Base-by-base conservation (phyloP, 768 basidiomycete species). In the Boletales sp. region DNA sequence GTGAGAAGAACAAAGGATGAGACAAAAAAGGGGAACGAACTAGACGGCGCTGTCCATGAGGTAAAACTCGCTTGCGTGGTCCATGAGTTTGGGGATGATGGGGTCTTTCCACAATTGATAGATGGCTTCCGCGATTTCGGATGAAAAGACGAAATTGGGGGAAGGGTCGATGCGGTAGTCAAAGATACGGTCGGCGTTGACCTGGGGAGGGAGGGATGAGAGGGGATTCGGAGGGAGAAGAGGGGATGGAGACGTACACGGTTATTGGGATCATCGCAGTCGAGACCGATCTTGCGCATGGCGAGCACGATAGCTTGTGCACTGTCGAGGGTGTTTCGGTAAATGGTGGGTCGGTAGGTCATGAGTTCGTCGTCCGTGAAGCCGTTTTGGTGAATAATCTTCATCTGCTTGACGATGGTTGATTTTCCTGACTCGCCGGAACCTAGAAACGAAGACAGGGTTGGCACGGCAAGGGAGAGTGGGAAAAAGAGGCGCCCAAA, bases 351-450 rank as follows among this genome's bases (percentile, higher is more conserved):
- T 17, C 87, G 76, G 72, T 82, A 95, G 4, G 81, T 76, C 52
- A 84, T 74, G 25, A 92, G 81, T 66, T 96, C 93, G 0, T 86
- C 79, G 8, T 71, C 69, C 3, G 84, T 81, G 70, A 93, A 98
- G 12, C 94, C 94, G 54, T 86, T 83, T 67, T 95, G 90, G 67
- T 98, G 90, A 43, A 97, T 94, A 50, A 97, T 94, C 77, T 95
- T 96, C 94, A 98, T 96, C 69, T 98, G 94, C 66, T 98, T 97
- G 33, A 96, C 93, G 56, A 98, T 92, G 0, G 94, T 98, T 5
- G 83, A 86, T 72, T 97, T 97, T 7, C 94, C 95, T 1, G 88
- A 90, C 73, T 95, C 93, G 60, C 94, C 92, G 13, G 93, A 94
- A 48, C 94, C 94, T 94, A 58, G 13, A n/a, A 25, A 17, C 30